phyloP scores from a whole-genome alignment of 2,329 filamentous ascomycete genomes.

The Dactylellina haptotyla region DNA sequence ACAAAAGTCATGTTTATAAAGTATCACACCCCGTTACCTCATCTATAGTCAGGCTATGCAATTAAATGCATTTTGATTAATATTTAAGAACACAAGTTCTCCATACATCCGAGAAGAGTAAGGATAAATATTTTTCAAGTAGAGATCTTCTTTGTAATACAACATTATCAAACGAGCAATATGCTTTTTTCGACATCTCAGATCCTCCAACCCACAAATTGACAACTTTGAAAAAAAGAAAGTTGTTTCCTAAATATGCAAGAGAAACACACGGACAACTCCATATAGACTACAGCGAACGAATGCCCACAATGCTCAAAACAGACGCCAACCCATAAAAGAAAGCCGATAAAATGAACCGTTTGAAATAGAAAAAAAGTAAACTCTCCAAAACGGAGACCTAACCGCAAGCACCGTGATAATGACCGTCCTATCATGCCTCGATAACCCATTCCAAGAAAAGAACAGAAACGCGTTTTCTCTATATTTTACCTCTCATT shows the following conservation, averaged over 20 bases:
- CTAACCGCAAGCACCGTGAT: not conserved
- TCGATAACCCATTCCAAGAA: not conserved
- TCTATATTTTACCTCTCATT: too few species aligned
- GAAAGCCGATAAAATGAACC: not conserved
- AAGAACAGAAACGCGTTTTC: not conserved
- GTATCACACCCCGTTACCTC: too few species aligned
- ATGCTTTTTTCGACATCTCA: too few species aligned
- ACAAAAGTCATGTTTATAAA: too few species aligned
- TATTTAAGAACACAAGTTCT: too few species aligned
- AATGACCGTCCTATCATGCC: slow-evolving; percentile 3
- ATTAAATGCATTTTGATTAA: too few species aligned
- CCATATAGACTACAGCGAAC: not conserved
- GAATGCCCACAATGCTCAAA: not conserved
- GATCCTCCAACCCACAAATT: too few species aligned
- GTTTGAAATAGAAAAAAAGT: not conserved
- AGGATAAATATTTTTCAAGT: too few species aligned
- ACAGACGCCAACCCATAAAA: not conserved
- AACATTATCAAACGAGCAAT: too few species aligned
- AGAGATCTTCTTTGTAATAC: too few species aligned
- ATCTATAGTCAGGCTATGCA: too few species aligned
- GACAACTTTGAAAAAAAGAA: not conserved
- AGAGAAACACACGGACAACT: not conserved
- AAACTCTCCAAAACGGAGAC: not conserved
- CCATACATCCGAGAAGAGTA: too few species aligned
- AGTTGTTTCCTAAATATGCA: not conserved